phyloP scores from a whole-genome alignment of 768 basidiomycete species.

The Trametes villosa region DNA sequence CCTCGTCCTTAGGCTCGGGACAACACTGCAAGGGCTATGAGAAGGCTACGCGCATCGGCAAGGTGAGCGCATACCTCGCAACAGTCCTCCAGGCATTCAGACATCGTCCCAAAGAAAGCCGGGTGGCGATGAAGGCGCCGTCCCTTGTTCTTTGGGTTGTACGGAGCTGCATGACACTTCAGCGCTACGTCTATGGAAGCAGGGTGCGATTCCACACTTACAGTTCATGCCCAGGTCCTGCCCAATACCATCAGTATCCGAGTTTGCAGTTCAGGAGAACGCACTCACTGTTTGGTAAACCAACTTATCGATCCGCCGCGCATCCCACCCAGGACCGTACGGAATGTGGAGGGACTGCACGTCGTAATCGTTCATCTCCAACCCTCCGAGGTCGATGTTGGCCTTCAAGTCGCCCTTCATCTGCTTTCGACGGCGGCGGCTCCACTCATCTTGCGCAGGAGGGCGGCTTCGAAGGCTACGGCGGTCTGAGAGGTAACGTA shows the following conservation, averaged over 20 bases:
- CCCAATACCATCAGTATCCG: slow-evolving; percentile 10
- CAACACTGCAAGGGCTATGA: slow-evolving; percentile 45
- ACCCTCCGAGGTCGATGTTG: slow-evolving; percentile 42
- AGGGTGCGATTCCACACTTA: slow-evolving; percentile 27
- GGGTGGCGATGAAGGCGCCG: slow-evolving; percentile 64
- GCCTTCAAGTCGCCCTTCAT: slow-evolving; percentile 62
- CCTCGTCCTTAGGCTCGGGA: slow-evolving; percentile 57
- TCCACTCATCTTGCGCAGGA: slow-evolving; percentile 29
- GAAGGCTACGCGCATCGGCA: neutral
- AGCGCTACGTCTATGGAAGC: neutral
- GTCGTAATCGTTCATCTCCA: slow-evolving; percentile 64
- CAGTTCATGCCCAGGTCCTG: slow-evolving; percentile 66
- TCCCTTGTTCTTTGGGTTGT: slow-evolving; percentile 65
- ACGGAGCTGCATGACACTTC: slow-evolving; percentile 47
- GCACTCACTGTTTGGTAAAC: slow-evolving; percentile 52
- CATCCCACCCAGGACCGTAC: slow-evolving; percentile 64
- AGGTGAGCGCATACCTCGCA: slow-evolving; percentile 49
- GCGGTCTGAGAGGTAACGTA: slow-evolving; percentile 51
- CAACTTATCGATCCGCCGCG: slow-evolving; percentile 57
- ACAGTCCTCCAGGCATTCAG: slow-evolving; percentile 63
- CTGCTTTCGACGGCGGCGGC: slow-evolving; percentile 40
- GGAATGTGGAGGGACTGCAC: slow-evolving; percentile 59
- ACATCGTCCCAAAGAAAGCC: slow-evolving; percentile 62
- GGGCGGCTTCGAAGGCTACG: slow-evolving; percentile 56
- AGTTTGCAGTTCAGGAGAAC: slow-evolving; percentile 26